Evolutionary conservation across 73 alveolate species (phyloP).

Genomic region (Symbiodinium natans): DNA sequence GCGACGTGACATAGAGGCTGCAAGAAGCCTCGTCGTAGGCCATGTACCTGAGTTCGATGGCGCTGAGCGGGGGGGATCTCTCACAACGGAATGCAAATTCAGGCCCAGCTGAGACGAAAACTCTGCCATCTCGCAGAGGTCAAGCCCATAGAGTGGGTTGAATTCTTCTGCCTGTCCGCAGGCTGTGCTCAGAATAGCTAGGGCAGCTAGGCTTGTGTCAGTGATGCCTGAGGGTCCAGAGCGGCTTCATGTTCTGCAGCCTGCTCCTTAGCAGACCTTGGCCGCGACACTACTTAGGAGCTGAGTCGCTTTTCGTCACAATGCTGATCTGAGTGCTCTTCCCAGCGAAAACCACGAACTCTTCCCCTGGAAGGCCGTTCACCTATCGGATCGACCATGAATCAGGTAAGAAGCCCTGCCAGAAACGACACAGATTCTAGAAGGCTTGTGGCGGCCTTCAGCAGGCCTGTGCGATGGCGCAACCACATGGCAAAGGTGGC

Average conservation of each 20-base stretch:
- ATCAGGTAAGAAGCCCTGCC: background rate
- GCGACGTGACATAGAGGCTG: background rate
- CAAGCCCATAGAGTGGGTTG: background rate
- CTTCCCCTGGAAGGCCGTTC: slow-evolving; percentile 88
- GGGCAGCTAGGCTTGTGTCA: too few relatives aligned
- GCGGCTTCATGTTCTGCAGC: slow-evolving; percentile 25
- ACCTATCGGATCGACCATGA: background rate
- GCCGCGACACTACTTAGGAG: too few relatives aligned
- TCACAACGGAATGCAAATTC: background rate
- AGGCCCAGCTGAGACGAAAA: slow-evolving; percentile 35
- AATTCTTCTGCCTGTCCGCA: background rate
- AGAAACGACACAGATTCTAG: background rate
- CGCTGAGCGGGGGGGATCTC: background rate
- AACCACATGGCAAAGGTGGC: slow-evolving; percentile 62
- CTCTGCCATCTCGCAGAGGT: slow-evolving; percentile 43
- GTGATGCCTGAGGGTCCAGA: slow-evolving; percentile 53
- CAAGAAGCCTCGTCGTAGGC: background rate
- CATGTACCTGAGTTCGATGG: background rate
- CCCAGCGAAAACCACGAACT: slow-evolving; percentile 55
- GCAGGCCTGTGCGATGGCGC: slow-evolving; percentile 89
- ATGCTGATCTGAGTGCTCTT: background rate
- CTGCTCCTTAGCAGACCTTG: slow-evolving; percentile 64
- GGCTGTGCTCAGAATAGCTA: too few relatives aligned
- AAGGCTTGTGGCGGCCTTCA: slow-evolving; percentile 31
- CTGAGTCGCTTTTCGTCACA: background rate